A percentile compares a stretch with the other conserved stretches of the same genome.
These are phyloP conservation scores for Postia placenta DNA, from an alignment of 768 basidiomycete genomes.

Conservation along the genomic window DNA sequence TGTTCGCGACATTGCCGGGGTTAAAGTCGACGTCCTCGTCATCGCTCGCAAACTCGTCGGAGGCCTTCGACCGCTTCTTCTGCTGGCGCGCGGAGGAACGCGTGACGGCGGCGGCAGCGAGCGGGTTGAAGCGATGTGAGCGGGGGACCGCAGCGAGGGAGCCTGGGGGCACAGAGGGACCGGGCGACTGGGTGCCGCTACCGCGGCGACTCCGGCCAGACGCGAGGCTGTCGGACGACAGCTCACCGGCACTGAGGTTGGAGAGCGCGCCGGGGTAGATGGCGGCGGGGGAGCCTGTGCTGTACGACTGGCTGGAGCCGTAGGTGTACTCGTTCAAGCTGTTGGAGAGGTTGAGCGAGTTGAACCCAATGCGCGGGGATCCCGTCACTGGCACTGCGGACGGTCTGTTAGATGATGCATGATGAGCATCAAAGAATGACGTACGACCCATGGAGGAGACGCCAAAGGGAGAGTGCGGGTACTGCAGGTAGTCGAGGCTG, in stretches of 20 bases:
- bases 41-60: conserved; percentile 61
- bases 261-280: conserved; percentile 73
- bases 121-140: conserved; percentile 77
- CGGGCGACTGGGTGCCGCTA: conserved; percentile 52
- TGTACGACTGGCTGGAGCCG: conserved; percentile 48
- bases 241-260: conserved; percentile 61
- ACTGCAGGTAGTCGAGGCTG: conserved; percentile 59
- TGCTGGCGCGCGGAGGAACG: conserved; percentile 44
- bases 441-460: conserved; percentile 55
- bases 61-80: conserved; percentile 37
- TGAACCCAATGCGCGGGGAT: conserved; percentile 60
- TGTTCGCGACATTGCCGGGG: conserved; percentile 38
- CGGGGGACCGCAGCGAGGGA: conserved; percentile 59
- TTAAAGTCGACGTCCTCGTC: conserved; percentile 75
- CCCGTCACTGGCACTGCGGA: conserved; percentile 31
- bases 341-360: conserved; percentile 50
- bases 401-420: conserved; percentile 1
- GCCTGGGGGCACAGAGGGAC: conserved; percentile 38
- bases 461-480: conserved; percentile 60
- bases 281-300: conserved; percentile 41
- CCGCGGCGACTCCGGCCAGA: conserved; percentile 64
- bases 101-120: conserved; percentile 38
- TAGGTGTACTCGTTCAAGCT: conserved; percentile 57
- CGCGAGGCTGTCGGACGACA: conserved; percentile 65
- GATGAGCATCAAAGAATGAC: conserved; percentile 25